Conservation (phyloP, 2,329 filamentous ascomycete genomes). For the Aureobasidium lini region DNA sequence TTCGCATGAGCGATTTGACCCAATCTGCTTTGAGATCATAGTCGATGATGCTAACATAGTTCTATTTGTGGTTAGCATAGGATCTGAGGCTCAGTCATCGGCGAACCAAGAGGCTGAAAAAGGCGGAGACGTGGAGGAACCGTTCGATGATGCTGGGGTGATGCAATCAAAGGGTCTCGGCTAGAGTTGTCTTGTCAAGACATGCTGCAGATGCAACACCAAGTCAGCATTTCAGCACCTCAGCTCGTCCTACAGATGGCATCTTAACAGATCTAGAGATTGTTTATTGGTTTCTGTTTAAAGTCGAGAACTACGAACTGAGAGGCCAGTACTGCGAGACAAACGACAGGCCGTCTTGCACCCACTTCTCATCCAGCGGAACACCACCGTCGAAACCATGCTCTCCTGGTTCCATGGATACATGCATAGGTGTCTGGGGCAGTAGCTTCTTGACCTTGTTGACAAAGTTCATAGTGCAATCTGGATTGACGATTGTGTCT, state of each 20-base stretch:
- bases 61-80: not conserved
- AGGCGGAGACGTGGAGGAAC: not conserved
- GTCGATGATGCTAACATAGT: conserved; percentile 11
- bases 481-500: not conserved
- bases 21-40: not conserved
- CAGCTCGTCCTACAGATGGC: too few species aligned
- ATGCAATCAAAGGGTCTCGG: not conserved
- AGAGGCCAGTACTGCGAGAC: not conserved
- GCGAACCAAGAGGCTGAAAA: not conserved
- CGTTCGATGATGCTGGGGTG: not conserved
- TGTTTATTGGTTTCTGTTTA: too few species aligned
- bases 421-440: not conserved
- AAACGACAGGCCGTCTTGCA: not conserved
- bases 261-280: too few species aligned
- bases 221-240: too few species aligned
- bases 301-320: not conserved
- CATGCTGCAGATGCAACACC: too few species aligned
- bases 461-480: not conserved
- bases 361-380: not conserved
- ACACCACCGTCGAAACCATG: not conserved
- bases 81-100: not conserved
- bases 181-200: not conserved
- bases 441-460: not conserved
- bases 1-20: not conserved
- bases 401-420: not conserved